Conservation (phyloP, 768 basidiomycete species). For the Galerina marginata region DNA sequence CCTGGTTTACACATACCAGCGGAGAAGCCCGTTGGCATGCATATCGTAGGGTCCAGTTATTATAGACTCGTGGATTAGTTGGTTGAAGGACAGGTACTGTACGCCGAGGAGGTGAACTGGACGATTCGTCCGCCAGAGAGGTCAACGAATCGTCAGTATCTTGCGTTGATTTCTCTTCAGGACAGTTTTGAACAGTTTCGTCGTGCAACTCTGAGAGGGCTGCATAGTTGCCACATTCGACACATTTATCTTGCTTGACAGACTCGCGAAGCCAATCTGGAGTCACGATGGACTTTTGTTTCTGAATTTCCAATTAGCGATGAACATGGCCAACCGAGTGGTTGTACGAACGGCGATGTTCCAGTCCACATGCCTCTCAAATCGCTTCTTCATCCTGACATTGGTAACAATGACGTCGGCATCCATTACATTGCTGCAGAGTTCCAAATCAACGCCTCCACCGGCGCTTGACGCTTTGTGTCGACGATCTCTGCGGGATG, state of each 20-base stretch:
- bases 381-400: constrained; percentile 66
- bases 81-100: constrained; percentile 20
- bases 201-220: constrained; percentile 58
- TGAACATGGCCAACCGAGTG: neutral
- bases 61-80: constrained; percentile 25
- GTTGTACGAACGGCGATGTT: constrained; percentile 57
- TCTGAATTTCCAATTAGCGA: constrained; percentile 42
- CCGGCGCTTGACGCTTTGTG: too few species aligned
- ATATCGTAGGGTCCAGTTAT: constrained; percentile 49
- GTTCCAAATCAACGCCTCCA: constrained; percentile 26
- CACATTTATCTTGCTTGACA: constrained; percentile 42
- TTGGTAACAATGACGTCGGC: constrained; percentile 73
- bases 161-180: constrained; percentile 33
- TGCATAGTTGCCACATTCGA: constrained; percentile 61
- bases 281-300: constrained; percentile 68
- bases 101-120: constrained; percentile 1
- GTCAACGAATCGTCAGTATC: neutral
- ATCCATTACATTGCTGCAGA: constrained; percentile 45
- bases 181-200: constrained; percentile 50
- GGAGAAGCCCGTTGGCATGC: constrained; percentile 71
- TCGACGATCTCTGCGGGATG: too few species aligned
- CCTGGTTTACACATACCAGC: constrained; percentile 72
- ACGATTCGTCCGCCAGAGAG: constrained; percentile 2
- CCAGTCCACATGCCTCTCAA: constrained; percentile 76
- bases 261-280: constrained; percentile 76